These are phyloP conservation scores for Leishmania arabica DNA, from an alignment of 208 protist genomes.

Conservation along the genomic window DNA sequence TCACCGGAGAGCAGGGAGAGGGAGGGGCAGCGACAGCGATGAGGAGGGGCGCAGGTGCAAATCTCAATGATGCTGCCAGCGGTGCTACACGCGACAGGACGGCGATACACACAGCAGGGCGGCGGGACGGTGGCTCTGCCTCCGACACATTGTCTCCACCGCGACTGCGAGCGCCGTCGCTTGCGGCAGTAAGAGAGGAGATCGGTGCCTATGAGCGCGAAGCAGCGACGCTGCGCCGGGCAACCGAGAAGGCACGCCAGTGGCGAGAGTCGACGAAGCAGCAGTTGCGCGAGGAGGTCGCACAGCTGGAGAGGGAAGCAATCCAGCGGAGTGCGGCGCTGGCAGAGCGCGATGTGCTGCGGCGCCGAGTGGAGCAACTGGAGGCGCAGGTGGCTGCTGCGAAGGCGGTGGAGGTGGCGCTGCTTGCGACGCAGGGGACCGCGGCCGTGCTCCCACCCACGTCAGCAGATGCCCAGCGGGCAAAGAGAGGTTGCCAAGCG, in stretches of 20 bases:
- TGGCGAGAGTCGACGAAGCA: constrained; percentile 16
- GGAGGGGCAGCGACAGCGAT: no score
- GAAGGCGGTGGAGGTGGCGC: constrained; percentile 17
- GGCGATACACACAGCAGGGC: no score
- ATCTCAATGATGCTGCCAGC: not conserved
- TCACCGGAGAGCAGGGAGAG: not conserved
- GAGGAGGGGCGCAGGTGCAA: not conserved
- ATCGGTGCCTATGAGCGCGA: constrained; percentile 19
- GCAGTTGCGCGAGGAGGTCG: constrained; percentile 20
- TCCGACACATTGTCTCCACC: not conserved
- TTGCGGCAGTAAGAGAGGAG: constrained; percentile 4
- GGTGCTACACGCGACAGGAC: no score
- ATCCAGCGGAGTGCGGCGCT: constrained; percentile 1
- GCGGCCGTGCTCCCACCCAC: not conserved
- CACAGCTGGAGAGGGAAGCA: constrained; percentile 23
- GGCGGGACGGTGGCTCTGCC: no score
- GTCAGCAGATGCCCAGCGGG: not conserved
- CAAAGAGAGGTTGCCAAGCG: not conserved
- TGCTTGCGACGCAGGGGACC: constrained; percentile 5
- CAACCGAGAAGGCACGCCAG: constrained; percentile 10
- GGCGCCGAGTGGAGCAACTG: constrained; percentile 19
- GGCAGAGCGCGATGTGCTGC: constrained; percentile 26
- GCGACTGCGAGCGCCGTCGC: constrained; percentile 21
- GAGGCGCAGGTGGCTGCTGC: constrained; percentile 24
- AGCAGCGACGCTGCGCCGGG: constrained; percentile 12